These are phyloP conservation scores for Syzygium oleosum DNA, from an alignment of 345 rosid species.

Conservation along the genomic window DNA sequence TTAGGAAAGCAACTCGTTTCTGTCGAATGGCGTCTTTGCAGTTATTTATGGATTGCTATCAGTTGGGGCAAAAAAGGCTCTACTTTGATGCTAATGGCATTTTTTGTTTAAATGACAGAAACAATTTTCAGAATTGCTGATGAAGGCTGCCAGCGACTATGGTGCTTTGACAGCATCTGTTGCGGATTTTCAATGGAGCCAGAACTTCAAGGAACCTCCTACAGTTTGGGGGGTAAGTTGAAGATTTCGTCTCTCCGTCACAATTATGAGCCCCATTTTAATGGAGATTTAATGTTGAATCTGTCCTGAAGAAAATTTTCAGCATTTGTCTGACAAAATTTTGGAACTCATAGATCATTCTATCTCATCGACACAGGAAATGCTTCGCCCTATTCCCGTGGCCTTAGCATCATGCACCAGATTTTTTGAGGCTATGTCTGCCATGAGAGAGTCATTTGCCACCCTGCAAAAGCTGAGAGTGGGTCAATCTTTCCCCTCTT, in stretches of 20 bases:
- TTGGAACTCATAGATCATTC: not conserved
- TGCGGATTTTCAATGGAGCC: slow-evolving; percentile 95
- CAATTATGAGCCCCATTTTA: not conserved
- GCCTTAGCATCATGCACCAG: slow-evolving; percentile 97
- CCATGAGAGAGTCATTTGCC: slow-evolving; percentile 96
- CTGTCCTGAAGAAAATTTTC: not conserved
- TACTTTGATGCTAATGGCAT: not conserved
- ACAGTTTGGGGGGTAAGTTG: slow-evolving; percentile 92
- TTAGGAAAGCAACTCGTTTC: not conserved
- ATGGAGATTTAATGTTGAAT: not conserved
- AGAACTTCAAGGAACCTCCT: slow-evolving; percentile 95
- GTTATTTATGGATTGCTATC: not conserved
- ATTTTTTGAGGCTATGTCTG: slow-evolving; percentile 98
- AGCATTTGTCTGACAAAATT: not conserved
- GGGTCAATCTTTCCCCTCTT: slow-evolving; percentile 50
- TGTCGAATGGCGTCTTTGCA: not conserved
- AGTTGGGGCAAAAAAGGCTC: not conserved
- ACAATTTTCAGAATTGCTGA: slow-evolving; percentile 93
- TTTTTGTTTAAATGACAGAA: slow-evolving; percentile 37
- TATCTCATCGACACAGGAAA: slow-evolving; percentile 42
- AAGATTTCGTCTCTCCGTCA: not conserved
- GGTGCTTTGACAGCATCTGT: slow-evolving; percentile 90
- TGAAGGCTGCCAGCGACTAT: slow-evolving; percentile 98
- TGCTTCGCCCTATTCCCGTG: slow-evolving; percentile 97
- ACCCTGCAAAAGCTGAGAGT: slow-evolving; percentile 82